Evolutionary conservation across 352 stramenopile species (phyloP), one percentile per base, ranked within the genome.

Genomic region (Pythium phragmitis): DNA sequence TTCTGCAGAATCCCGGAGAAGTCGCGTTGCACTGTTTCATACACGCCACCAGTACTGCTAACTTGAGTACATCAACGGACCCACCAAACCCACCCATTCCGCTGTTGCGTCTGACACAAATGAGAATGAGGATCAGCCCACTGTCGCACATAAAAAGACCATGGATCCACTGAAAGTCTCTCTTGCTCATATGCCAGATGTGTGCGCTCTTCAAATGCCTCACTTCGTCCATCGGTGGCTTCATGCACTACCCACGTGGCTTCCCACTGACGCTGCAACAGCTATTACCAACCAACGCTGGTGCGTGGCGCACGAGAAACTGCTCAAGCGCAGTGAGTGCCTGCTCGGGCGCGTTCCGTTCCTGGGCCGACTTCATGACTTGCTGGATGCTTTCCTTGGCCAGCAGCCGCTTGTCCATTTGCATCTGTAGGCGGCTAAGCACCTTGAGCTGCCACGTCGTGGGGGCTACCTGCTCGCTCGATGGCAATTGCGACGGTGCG

Each of bases 331-430:
- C 55, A 3, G 68, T 50, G 19, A 89, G 60, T 6, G 66, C 70
- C 23, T 75, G 36, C 3, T 64, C 46, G 0, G 77, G 60, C 5
- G 60, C 73, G 43, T 70, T 76, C 51, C 75, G 72, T 45, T 89
- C 80, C 21, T 84, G 66, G 0, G 74, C 61, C 23, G 43, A 39
- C 34, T 72, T 75, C 37, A 82, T 71, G 45, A 88, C 53, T 14
- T 68, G 69, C 57, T 87, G 79, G 6, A 89, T 54, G 58, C 76
- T 88, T 21, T 87, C 76, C 45, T 85, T 89, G 49, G 70, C 69
- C 39, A 88, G 45, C 4, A 89, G 55, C 5, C 78, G 78, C 55
- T 82, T 74, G 55, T 85, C 74, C 55, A 89, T 65, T 17, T 64
- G 52, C 11, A 70, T 66, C 54, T 89, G 78, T 11, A 85, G 66